Conservation (phyloP, 2,329 filamentous ascomycete genomes). For the Lasiodiplodia gonubiensis region DNA sequence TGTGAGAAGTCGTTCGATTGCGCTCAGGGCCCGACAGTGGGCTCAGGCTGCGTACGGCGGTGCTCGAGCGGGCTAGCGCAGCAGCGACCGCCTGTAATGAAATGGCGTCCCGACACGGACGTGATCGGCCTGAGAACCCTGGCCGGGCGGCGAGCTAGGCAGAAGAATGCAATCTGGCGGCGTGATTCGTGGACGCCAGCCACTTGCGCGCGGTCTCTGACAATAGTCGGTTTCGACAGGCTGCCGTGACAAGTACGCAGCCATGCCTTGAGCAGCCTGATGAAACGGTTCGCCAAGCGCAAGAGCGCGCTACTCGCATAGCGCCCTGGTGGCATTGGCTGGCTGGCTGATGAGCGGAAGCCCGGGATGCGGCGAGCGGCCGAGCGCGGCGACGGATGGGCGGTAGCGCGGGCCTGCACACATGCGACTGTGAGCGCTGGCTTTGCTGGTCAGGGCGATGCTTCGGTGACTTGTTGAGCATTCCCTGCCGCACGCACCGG, state of each 20-base stretch:
- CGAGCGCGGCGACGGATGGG: constrained; percentile 9
- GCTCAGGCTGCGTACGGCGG: constrained; percentile 14
- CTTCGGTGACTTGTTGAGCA: constrained; percentile 4
- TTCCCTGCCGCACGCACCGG: constrained; percentile 15
- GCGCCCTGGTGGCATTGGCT: constrained; percentile 12
- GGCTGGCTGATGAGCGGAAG: constrained; percentile 9
- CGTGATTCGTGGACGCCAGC: constrained; percentile 12
- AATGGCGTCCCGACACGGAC: constrained; percentile 19
- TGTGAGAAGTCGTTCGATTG: constrained; percentile 17
- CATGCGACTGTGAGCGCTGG: neutral
- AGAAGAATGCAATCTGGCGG: constrained; percentile 15
- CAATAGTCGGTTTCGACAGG: constrained; percentile 24
- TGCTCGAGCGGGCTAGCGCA: constrained; percentile 16
- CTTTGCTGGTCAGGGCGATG: constrained; percentile 14
- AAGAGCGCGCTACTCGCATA: constrained; percentile 13
- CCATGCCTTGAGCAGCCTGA: constrained; percentile 10
- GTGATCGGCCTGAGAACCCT: constrained; percentile 10
- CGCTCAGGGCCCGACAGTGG: constrained; percentile 3
- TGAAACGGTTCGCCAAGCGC: constrained; percentile 26
- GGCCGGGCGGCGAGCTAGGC: constrained; percentile 14
- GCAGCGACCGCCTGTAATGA: constrained; percentile 12
- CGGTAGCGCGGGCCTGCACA: neutral
- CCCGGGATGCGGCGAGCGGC: constrained; percentile 12
- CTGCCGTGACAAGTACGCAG: constrained; percentile 16
- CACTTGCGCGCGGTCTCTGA: constrained; percentile 16